Base-by-base conservation (phyloP, 2,329 filamentous ascomycete species). In the Fusarium sp. region DNA sequence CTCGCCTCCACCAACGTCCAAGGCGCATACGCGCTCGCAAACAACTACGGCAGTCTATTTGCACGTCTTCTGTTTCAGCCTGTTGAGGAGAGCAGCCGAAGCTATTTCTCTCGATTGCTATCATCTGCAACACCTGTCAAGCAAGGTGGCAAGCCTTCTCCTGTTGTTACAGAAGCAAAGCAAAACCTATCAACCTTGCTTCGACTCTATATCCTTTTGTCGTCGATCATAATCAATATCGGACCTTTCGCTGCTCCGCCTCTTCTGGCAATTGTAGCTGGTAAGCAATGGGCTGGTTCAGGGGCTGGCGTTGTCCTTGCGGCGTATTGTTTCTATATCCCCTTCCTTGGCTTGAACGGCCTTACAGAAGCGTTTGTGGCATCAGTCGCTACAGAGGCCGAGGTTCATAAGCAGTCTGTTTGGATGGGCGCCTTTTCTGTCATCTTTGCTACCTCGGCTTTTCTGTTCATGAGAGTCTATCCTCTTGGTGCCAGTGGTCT, bases 31-130 rank as follows among this genome's bases (percentile, higher is more conserved):
- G 93, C 94, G 0, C 85, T 99, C 7, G 96, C 95, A 53, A 94
- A 94, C 73, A 99, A 98, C 79, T 99, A 96, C 77, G 96, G 96
- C 23, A 92, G 94, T 4, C 86, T 99, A 1, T 82, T 97, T 30
- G 96, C 96, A 0, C 88, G 96, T 4, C 88, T 98, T 68, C 82
- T 99, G 51, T 95, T 99, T 77, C 96, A 98, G 75, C 97, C 96
- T 9, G 89, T 99, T 62, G 96, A 99, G 79, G 97, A 99, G 80
- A 95, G 91, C 77, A 94, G 92, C 68, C 91, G 97, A 38, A 94
- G 91, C 75, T 90, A 97, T 76, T 97, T 98, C 63, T 94, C 93
- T 53, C 91, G 91, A 34, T 83, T 97, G 1, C 88, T 97, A 23
- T 79, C 84, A 0, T 76, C 79, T 4, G 67, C 77, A 6, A 44